Base-by-base conservation (phyloP, 116 monocot genomes). In the Zostera marina region DNA sequence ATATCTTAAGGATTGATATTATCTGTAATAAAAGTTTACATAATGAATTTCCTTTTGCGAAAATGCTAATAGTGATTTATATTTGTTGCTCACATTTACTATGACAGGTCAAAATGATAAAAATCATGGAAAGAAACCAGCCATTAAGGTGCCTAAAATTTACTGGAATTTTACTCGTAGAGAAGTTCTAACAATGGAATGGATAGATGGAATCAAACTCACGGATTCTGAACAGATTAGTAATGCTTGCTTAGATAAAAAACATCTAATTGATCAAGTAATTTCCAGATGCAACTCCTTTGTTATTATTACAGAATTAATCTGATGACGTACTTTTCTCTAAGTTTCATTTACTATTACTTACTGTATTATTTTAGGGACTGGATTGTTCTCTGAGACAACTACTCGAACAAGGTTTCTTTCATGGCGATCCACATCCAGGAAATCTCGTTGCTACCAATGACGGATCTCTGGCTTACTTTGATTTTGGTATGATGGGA, bases 401-500 rank as follows among this genome's bases (percentile, higher is more conserved):
- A 67, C 77, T 99, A 26, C 83, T 99, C 48, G 98, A 91, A 71
- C 87, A 86, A 41, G 98, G 98, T 9, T 99, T 81, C 66, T 99
- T 99, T 55, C 98, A 99, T 75, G 98, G 86, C 42, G 98, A 99
- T 52, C 98, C 98, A 44, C 98, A 99, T 80, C 98, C 98, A 56
- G 98, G 98, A 75, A 99, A 99, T 72, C 91, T 99, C 66, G 91
- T 99, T 53, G 98, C 78, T 47, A 83, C 78, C 63, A 55, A 67
- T 62, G 76, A 83, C 69, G 98, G 98, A 11, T 78, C 72, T 64
- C 80, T 99, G 59, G 98, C 98, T 52, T 99, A 99, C 65, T 90
- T 99, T 72, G 98, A 99, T 63, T 99, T 90, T 74, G 98, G 98
- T 59, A 99, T 99, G 98, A 99, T 99, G 98, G 98, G 98, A 52